Base-by-base conservation (phyloP, 192 early-diverging fungal species). In the Rhizoclosmatium sp. region DNA sequence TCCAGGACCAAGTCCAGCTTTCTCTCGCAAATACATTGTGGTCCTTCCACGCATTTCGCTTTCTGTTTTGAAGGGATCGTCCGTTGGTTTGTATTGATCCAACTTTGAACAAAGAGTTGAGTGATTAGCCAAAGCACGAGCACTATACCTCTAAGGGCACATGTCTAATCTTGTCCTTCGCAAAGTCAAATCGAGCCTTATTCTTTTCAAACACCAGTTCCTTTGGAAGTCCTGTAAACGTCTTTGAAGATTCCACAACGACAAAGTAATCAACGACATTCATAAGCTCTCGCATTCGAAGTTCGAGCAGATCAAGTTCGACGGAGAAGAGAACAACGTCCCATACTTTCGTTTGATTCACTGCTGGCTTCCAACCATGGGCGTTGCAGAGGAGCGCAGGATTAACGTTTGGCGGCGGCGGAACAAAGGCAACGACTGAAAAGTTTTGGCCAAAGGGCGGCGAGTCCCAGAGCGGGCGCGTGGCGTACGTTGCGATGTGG, bases 291-390 rank as follows among this genome's bases (percentile, higher is more conserved):
- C 76, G 70, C 7, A 91, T 60, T 16, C 90, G 79, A 12, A 87
- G 77, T 65, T 92, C 90, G 31, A 91, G 84, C 62, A 92, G 75
- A 40, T 92, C 92, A 41, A 92, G 79, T 47, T 92, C 90, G 1
- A 89, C 83, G 71, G 87, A 90, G 70, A 92, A 91, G 21, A 91
- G 79, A 12, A 89, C 81, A 16, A 90, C 90, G 65, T 91, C 92
- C n/a, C 81, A 85, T 2, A 92, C 83, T 21, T 80, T 81, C 14
- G 39, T 58, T 2, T 5, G 46, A 0, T 47, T 3, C 3, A 40
- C 61, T 2, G n/a, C 3, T 39, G 71, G 54, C 10, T 59, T 79
- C 92, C 92, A 91, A 16, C 86, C 86, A 65, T 91, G 87, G 2
- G 82, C 69, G 21, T 71, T 46, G 76, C 91, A 92, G 0, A 87